Evolutionary conservation across 1,284 basidiomycete genomes (phyloP), one percentile per base, ranked within the genome.

Genomic region (Thelephora terrestris): DNA sequence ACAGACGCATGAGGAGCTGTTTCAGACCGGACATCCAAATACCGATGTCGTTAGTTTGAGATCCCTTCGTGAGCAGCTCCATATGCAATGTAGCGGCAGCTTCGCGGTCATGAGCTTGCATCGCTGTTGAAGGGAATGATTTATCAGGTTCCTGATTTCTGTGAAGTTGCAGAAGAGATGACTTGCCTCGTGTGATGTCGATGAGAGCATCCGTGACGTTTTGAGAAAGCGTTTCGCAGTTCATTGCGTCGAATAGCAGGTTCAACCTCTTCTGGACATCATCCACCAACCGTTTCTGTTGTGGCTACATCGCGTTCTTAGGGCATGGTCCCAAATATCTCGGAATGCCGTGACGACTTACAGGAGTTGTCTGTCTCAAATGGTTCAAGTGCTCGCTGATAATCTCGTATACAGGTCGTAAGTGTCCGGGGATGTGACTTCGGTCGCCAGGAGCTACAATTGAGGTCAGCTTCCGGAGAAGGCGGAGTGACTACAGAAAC

Each of bases 201-300:
- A 77, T 55, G 42, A 92, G 66, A 58, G 87, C 79, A 42, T 84
- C 82, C 23, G 86, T 73, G 24, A 87, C 79, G 21, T 74, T 65
- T 51, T 72, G 69, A n/a, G 87, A 84, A 18, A 97, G 64, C 6
- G 88, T 86, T 57, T 91, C 91, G 61, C 91, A 94, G 67, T 97
- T 97, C 56, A 97, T 69, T 25, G 83, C 83, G 63, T 97, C 94
- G 58, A 95, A 95, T 47, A 97, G 67, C 4, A 84, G 76, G 63
- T 86, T 93, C 60, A 96, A 73, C 24, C 94, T 76, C 23, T 91
- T 78, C 61, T 96, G 92, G 2, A 92, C 78, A 60, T 97, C 94
- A 52, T 93, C 91, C 0, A 84, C 79, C 57, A 94, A 76, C 32
- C 88, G 82, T 65, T 85, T 88, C 70, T 94, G 85, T 55, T 84